Base-by-base conservation (phyloP, 345 rosid species). In the Viola odorata region DNA sequence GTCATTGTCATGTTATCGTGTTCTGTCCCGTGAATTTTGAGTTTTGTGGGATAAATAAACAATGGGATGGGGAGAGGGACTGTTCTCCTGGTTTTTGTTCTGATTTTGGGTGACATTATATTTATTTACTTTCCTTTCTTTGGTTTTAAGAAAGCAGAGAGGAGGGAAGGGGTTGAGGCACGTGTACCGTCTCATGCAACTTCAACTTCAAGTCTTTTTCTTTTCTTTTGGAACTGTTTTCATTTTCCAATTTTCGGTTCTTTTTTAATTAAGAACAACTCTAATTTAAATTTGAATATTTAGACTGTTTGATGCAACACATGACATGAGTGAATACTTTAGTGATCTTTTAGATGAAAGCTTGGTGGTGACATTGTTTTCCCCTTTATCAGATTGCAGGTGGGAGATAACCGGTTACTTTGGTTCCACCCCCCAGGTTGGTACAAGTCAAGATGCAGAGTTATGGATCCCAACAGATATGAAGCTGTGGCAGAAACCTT, bases 341-440 rank as follows among this genome's bases (percentile, higher is more conserved):
- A 23, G 32, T 23, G 32, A 23, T 23, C 32, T 23, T 23, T 23
- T 23, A 23, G 32, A 23, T 23, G 32, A 23, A 23, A 23, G 32
- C 32, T 23, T 23, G 40, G 5, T 10, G 55, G 41, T n/a, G 37
- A 40, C 53, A 12, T 23, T 6, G 12, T 6, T 17, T 4, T 23
- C 55, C 13, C 12, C 47, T 60, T 58, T 44, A 41, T 59, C 71
- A 94, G 99, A 80, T 76, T 84, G 91, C 78, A 78, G 86, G 75
- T 94, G 97, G 99, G 97, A 88, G 79, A 76, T 94, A 56, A 82
- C 81, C 12, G 85, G 83, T 42, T 90, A 83, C 72, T 80, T 90
- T 41, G 68, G 68, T 16, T 71, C 80, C 7, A 76, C 88, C 64
- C 88, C 97, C 32, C 62, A 77, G 73, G 70, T 67, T 49, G 48